Evolutionary conservation across 139 green algal genomes (phyloP).

Genomic region (Chlamydomonas sp.): DNA sequence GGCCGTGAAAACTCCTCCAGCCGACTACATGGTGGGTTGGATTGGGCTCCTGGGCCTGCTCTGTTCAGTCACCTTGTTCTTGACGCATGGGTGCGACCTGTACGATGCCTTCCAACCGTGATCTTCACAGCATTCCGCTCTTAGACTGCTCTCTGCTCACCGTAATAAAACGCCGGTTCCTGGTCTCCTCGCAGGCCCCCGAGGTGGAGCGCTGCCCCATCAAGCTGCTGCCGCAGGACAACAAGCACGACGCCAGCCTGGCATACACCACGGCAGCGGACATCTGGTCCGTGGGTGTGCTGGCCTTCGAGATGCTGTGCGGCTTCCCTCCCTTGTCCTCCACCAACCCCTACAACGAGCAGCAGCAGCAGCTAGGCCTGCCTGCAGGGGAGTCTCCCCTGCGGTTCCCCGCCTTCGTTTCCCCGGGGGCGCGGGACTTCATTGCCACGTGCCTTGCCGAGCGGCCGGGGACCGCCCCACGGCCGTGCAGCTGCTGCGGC

Average conservation of each 20-base stretch:
- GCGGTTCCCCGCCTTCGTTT: conserved; percentile 17
- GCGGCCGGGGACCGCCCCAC: conserved; percentile 15
- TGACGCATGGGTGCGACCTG: too few species aligned
- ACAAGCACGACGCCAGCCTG: conserved; percentile 41
- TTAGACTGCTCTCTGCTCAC: not conserved
- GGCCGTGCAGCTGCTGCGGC: conserved; percentile 1
- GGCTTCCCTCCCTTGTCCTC: conserved; percentile 22
- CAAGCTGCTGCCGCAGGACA: conserved; percentile 45
- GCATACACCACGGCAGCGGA: conserved; percentile 41
- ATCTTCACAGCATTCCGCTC: not conserved
- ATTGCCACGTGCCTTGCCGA: not conserved
- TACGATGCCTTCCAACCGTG: not conserved
- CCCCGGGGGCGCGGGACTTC: conserved; percentile 20
- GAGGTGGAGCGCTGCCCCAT: conserved; percentile 54
- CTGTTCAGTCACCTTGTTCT: too few species aligned
- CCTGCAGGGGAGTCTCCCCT: not conserved
- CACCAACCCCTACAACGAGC: too few species aligned
- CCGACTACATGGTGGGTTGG: conserved; percentile 22
- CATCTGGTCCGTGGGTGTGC: conserved; percentile 43
- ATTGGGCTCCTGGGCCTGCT: too few species aligned
- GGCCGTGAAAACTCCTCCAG: too few species aligned
- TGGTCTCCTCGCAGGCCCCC: conserved; percentile 12
- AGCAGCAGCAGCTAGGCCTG: not conserved
- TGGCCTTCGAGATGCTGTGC: conserved; percentile 47
- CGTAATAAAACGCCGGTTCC: too few species aligned